Conservation (phyloP, 257 asterid genomes). For the Coffea eugenioides region DNA sequence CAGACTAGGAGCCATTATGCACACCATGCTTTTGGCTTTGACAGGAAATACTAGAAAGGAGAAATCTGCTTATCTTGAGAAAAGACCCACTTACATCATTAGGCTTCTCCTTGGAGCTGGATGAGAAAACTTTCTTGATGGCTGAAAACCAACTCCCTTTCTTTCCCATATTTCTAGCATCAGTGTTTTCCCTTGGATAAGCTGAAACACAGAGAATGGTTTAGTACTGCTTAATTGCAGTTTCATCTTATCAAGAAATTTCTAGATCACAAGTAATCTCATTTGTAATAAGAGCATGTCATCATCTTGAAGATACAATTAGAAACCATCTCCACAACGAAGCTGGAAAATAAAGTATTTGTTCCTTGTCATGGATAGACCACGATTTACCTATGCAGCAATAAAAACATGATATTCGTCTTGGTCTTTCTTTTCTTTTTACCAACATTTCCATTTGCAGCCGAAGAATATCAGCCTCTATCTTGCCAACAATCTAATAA, state of each 20-base stretch:
- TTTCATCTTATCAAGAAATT: not conserved
- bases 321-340: not conserved
- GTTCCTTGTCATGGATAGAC: not conserved
- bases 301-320: not conserved
- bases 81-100: conserved; percentile 46
- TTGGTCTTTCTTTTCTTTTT: conserved; percentile 1
- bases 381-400: conserved; percentile 10
- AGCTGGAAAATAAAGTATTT: not conserved
- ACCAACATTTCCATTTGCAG: conserved; percentile 2
- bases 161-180: conserved; percentile 93
- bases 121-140: conserved; percentile 75
- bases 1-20: not conserved
- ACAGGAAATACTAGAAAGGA: not conserved
- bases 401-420: not conserved
- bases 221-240: not conserved
- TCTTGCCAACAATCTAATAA: conserved; percentile 1
- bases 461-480: not conserved
- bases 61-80: not conserved
- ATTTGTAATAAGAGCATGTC: not conserved
- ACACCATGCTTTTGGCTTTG: not conserved
- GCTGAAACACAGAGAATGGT: conserved; percentile 9
- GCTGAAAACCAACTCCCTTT: conserved; percentile 97
- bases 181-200: conserved; percentile 54
- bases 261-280: not conserved
- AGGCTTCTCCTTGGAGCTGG: conserved; percentile 67